Conservation (phyloP, 2,329 filamentous ascomycete genomes). For the Ophiostoma quercus region DNA sequence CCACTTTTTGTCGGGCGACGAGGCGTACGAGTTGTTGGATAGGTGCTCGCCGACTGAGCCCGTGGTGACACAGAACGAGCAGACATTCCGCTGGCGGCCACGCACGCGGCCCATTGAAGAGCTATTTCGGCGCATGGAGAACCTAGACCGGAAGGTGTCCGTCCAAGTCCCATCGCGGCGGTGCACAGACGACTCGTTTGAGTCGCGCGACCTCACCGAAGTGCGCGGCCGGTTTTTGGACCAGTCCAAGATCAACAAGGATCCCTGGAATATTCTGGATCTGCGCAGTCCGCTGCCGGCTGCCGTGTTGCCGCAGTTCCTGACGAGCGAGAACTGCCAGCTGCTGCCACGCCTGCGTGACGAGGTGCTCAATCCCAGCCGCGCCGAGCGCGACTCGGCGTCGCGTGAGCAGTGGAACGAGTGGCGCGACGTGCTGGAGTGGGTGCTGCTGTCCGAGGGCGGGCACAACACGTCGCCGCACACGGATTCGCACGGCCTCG, state of each 20-base stretch:
- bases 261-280: constrained; percentile 33
- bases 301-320: constrained; percentile 29
- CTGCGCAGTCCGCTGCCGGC: constrained; percentile 31
- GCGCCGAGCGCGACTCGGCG: constrained; percentile 31
- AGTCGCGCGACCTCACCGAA: constrained; percentile 27
- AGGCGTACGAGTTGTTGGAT: constrained; percentile 27
- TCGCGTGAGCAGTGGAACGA: constrained; percentile 33
- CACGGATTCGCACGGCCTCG: constrained; percentile 35
- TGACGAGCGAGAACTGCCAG: constrained; percentile 32
- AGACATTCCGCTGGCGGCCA: constrained; percentile 30
- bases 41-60: constrained; percentile 26
- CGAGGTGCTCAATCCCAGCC: constrained; percentile 37
- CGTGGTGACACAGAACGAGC: constrained; percentile 30
- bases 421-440: constrained; percentile 35
- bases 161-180: constrained; percentile 32
- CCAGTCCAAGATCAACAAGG: constrained; percentile 17
- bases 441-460: constrained; percentile 34
- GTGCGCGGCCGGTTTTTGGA: constrained; percentile 30
- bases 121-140: constrained; percentile 32
- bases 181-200: constrained; percentile 29
- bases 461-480: constrained; percentile 35
- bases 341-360: constrained; percentile 32
- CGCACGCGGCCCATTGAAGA: constrained; percentile 29
- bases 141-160: constrained; percentile 30
- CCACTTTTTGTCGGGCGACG: constrained; percentile 26